Conservation (phyloP, 495 filamentous ascomycete genomes). For the Stereocaulon alpinum region DNA sequence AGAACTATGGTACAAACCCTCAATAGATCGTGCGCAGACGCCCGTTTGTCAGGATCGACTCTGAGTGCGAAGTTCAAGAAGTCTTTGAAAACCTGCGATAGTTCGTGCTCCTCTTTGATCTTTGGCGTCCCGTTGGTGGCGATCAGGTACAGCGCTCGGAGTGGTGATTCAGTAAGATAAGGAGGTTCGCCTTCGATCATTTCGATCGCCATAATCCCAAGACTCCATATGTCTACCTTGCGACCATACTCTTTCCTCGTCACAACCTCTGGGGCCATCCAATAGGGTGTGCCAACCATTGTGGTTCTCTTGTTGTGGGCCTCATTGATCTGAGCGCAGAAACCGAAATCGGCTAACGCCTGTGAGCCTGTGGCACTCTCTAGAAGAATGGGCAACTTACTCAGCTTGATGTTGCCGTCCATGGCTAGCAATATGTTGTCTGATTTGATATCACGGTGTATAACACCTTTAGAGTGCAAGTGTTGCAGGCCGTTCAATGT, state of each 20-base stretch:
- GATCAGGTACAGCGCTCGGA: conserved; percentile 89
- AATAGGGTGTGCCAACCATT: conserved; percentile 98
- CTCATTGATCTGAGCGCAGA: conserved; percentile 98
- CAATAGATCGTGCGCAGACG: conserved; percentile 84
- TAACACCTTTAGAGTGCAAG: conserved; percentile 93
- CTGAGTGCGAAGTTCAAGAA: conserved; percentile 85
- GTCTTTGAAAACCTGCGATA: conserved; percentile 74
- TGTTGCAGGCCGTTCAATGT: conserved; percentile 88
- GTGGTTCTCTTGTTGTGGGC: conserved; percentile 94
- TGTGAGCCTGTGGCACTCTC: conserved; percentile 28
- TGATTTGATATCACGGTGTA: conserved; percentile 97
- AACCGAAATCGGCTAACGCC: conserved; percentile 82
- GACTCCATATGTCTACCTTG: conserved; percentile 96
- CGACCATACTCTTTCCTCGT: conserved; percentile 95
- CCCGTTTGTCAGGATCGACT: conserved; percentile 93
- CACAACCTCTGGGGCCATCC: conserved; percentile 99
- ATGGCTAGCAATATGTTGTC: conserved; percentile 94
- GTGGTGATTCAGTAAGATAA: conserved; percentile 88
- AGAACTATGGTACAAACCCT: conserved; percentile 48
- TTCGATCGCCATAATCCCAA: conserved; percentile 99
- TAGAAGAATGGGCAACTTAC: conserved; percentile 43
- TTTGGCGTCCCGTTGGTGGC: conserved; percentile 92
- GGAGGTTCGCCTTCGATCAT: conserved; percentile 99
- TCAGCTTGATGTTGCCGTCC: conserved; percentile 95
- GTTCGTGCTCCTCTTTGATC: conserved; percentile 82